Percentiles rank a stretch among this genome's conserved stretches.
These are phyloP conservation scores for Ascoidea rubescens DNA, from an alignment of 805 yeast species.

Conservation along the genomic window DNA sequence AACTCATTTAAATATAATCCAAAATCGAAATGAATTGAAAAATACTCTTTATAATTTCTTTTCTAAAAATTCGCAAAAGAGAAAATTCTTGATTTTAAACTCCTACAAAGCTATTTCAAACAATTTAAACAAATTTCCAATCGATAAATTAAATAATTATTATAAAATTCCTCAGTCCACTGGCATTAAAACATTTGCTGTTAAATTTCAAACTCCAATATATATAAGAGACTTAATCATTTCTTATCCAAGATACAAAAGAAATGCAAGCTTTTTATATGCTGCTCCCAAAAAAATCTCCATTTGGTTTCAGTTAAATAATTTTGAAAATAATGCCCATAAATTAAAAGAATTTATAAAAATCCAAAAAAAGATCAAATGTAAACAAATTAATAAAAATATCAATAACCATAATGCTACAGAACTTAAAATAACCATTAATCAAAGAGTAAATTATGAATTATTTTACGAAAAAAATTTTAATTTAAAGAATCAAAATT, in stretches of 20 bases:
- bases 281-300: slow-evolving; percentile 24
- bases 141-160: slow-evolving; percentile 3
- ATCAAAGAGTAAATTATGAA: slow-evolving; percentile 7
- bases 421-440: slow-evolving; percentile 2
- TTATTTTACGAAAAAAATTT: slow-evolving; percentile 9
- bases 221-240: slow-evolving; percentile 22
- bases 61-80: not conserved
- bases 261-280: slow-evolving; percentile 22
- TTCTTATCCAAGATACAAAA: slow-evolving; percentile 22
- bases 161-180: not conserved
- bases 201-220: slow-evolving; percentile 24
- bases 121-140: slow-evolving; percentile 2
- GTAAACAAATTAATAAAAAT: not conserved
- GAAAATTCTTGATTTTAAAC: slow-evolving; percentile 5
- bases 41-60: not conserved
- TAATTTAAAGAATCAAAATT: slow-evolving; percentile 4
- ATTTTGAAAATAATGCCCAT: slow-evolving; percentile 6
- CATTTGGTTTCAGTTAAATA: slow-evolving; percentile 17
- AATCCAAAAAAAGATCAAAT: not conserved
- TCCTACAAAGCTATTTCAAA: slow-evolving; percentile 9
- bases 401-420: not conserved
- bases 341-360: not conserved
- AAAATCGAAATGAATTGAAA: not conserved
- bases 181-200: slow-evolving; percentile 15
- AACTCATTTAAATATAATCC: not conserved